Percentiles rank a stretch among this genome's conserved stretches.
These are phyloP conservation scores for Aspergillus thermomutatus DNA, from an alignment of 2,329 filamentous ascomycete genomes.

Conservation along the genomic window DNA sequence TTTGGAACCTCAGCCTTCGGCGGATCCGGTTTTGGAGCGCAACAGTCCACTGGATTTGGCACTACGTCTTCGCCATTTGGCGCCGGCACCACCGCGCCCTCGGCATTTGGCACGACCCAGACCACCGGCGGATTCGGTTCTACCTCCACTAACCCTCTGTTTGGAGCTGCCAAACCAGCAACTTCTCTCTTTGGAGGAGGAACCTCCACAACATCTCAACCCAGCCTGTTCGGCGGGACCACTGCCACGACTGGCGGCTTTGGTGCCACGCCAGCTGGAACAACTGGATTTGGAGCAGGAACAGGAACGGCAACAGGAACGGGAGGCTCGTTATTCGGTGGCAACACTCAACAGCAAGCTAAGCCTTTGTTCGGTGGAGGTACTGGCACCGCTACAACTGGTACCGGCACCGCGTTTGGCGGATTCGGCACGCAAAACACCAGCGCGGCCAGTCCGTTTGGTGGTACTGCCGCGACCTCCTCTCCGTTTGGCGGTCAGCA, in stretches of 20 bases:
- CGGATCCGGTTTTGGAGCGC: constrained; percentile 43
- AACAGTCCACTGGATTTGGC: constrained; percentile 43
- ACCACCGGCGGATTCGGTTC: constrained; percentile 39
- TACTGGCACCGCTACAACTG: constrained; percentile 19
- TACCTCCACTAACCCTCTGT: constrained; percentile 37
- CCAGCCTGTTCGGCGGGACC: constrained; percentile 40
- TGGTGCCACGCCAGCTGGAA: constrained; percentile 22
- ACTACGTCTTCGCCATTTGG: constrained; percentile 42
- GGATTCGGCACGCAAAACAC: constrained; percentile 39
- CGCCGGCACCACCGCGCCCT: constrained; percentile 33
- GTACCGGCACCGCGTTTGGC: constrained; percentile 33
- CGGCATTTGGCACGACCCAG: constrained; percentile 44
- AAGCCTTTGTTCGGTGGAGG: constrained; percentile 35
- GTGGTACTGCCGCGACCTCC: constrained; percentile 36
- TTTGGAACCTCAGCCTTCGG: constrained; percentile 69
- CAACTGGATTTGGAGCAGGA: constrained; percentile 27
- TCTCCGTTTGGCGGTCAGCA: constrained; percentile 44
- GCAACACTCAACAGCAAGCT: constrained; percentile 29
- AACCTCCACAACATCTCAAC: constrained; percentile 29
- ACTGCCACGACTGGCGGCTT: constrained; percentile 33
- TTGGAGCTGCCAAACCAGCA: constrained; percentile 43
- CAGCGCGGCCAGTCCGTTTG: constrained; percentile 39
- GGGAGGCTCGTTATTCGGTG: constrained; percentile 44
- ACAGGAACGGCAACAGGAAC: constrained; percentile 9
- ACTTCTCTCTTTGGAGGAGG: constrained; percentile 35